Evolutionary conservation across 192 early-diverging fungal genomes (phyloP).

Genomic region (Backusella luteola): DNA sequence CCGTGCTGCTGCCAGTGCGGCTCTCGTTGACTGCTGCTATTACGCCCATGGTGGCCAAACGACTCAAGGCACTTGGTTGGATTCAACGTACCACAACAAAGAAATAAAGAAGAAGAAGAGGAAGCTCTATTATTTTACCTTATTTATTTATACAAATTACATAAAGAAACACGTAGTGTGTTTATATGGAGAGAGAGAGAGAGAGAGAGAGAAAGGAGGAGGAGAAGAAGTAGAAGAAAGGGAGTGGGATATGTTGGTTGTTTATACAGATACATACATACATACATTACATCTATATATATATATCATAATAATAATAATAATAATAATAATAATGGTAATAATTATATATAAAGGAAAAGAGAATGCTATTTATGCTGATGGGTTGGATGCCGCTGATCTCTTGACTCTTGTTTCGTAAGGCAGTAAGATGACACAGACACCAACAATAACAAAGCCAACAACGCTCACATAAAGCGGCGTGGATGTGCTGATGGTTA

Average conservation of each 20-base stretch:
- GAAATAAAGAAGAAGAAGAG: neutral
- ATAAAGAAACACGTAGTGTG: neutral
- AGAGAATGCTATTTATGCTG: neutral
- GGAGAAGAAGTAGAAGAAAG: neutral
- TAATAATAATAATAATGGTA: too few relatives aligned
- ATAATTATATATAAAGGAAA: neutral
- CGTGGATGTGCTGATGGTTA: slow-evolving; percentile 52
- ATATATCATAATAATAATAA: neutral
- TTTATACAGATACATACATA: neutral
- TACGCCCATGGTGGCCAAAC: slow-evolving; percentile 49
- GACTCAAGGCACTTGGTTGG: slow-evolving; percentile 49
- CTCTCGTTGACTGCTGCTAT: slow-evolving; percentile 53
- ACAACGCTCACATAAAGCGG: slow-evolving; percentile 68
- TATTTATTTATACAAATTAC: neutral
- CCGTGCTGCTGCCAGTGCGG: slow-evolving; percentile 49
- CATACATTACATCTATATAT: neutral
- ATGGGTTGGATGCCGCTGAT: neutral
- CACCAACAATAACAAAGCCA: slow-evolving; percentile 53
- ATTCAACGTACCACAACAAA: neutral
- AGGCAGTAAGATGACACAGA: slow-evolving; percentile 70
- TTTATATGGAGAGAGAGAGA: neutral
- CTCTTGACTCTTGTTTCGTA: slow-evolving; percentile 54
- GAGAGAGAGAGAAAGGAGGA: neutral
- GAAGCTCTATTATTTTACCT: neutral
- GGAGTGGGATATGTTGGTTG: too few relatives aligned